Evolutionary conservation across 768 basidiomycete species (phyloP), one percentile per base, ranked within the genome.

Genomic region (Lyophyllum shimeji): DNA sequence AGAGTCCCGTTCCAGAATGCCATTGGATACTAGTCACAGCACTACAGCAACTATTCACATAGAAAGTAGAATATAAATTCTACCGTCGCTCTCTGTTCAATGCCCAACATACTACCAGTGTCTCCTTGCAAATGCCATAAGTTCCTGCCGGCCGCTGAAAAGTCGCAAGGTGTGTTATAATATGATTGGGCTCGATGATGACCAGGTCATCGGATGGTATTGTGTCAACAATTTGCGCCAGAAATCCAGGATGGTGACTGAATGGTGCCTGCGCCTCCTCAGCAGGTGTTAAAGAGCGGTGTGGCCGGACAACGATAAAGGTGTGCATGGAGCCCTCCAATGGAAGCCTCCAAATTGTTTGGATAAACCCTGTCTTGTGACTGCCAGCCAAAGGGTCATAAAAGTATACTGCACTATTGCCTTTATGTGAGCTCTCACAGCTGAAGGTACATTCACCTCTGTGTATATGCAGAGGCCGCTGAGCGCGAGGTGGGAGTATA

Each of bases 361-460:
- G 37, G 55, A 67, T 67, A 40, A 52, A 54, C 7, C 64, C 66
- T 42, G 63, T 67, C 34, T 54, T 12, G 12, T 23, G 37, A 20
- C 11, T 18, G 11, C 54, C 24, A 29, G 33, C 37, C 50, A 45
- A 18, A 27, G 64, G 64, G 46, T 62, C 48, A 27, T 57, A 55
- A 42, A 63, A 67, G 34, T 63, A 62, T 34, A 69, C 64, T 18
- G 60, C 60, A 60, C 65, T 65, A 43, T 63, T 67, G 4, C 60
- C 65, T 52, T 53, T 18, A 39, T 65, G 60, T 45, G 60, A 59
- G 2, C 45, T 51, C 7, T 45, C 44, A 42, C 64, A 61, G 53
- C 66, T 64, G 40, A 62, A 69, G 3, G 52, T 60, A 3, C 44
- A 52, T n/a, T 61, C 53, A 48, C 46, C 56, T 25, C 57, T 31